These are phyloP conservation scores for Entelexis paramagnoliae DNA, from an alignment of 1,139 yeast species.

Conservation along the genomic window DNA sequence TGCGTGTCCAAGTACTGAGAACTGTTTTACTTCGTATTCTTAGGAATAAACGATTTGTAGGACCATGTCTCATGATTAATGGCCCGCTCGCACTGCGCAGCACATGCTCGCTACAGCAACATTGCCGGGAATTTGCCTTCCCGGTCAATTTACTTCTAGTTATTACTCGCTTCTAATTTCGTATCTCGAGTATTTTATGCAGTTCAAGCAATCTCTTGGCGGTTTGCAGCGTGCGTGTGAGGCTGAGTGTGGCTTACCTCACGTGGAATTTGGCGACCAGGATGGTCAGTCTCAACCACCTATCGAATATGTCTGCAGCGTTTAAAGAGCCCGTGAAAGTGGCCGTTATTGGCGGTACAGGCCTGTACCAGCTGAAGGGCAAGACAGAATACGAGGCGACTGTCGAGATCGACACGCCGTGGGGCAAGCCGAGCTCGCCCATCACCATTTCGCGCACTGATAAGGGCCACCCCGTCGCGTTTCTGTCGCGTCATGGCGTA, in stretches of 20 bases:
- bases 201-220: no score
- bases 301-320: background rate
- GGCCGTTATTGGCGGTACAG: conserved; percentile 96
- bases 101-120: no score
- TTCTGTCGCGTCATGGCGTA: conserved; percentile 86
- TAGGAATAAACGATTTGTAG: no score
- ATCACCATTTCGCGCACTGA: conserved; percentile 73
- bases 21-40: no score
- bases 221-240: background rate
- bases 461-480: conserved; percentile 76
- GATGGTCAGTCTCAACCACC: background rate
- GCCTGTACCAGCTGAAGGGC: conserved; percentile 78
- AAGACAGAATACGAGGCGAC: conserved; percentile 77
- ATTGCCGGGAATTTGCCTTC: no score
- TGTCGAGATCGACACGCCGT: conserved; percentile 67
- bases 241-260: background rate
- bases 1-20: no score
- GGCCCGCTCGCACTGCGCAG: no score
- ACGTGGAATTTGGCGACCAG: background rate
- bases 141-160: no score
- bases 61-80: no score
- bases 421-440: conserved; percentile 95
- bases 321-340: conserved; percentile 50
- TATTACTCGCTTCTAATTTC: no score
- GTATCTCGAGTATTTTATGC: no score